Conservation (phyloP, 768 basidiomycete genomes). For the Trametes coccinea region DNA sequence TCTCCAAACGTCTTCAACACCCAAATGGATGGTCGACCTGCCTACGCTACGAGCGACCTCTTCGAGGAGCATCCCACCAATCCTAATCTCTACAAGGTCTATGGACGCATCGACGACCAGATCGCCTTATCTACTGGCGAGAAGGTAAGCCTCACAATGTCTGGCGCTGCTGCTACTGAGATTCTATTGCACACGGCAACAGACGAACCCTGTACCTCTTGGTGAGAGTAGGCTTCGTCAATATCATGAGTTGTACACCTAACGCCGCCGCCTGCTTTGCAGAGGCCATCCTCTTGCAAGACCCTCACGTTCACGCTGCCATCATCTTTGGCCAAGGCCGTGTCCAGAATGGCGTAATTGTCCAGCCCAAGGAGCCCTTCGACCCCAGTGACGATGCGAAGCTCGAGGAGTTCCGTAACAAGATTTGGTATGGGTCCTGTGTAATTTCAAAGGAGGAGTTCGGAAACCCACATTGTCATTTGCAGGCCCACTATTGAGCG, state of each 20-base stretch:
- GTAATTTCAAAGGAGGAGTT: too few species aligned
- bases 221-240: too few species aligned
- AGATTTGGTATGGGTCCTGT: too few species aligned
- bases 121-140: conserved; percentile 45
- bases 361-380: conserved; percentile 38
- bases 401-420: conserved; percentile 18
- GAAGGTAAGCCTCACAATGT: conserved; percentile 31
- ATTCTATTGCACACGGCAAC: too few species aligned
- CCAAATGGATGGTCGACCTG: conserved; percentile 30
- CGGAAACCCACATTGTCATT: neutral
- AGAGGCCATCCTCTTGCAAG: conserved; percentile 39
- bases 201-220: conserved; percentile 43
- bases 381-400: conserved; percentile 27
- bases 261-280: too few species aligned
- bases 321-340: conserved; percentile 45
- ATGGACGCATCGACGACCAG: conserved; percentile 48
- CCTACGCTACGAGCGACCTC: conserved; percentile 43
- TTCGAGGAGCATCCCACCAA: conserved; percentile 43
- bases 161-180: too few species aligned
- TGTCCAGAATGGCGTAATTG: conserved; percentile 41
- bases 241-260: too few species aligned
- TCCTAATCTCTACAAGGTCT: conserved; percentile 37
- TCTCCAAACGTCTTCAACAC: conserved; percentile 18
- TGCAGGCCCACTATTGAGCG: conserved; percentile 29
- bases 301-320: conserved; percentile 35